Percentiles rank a stretch among this genome's conserved stretches.
Conservation (phyloP, 1,284 basidiomycete genomes). For the Puccinia hordei region DNA sequence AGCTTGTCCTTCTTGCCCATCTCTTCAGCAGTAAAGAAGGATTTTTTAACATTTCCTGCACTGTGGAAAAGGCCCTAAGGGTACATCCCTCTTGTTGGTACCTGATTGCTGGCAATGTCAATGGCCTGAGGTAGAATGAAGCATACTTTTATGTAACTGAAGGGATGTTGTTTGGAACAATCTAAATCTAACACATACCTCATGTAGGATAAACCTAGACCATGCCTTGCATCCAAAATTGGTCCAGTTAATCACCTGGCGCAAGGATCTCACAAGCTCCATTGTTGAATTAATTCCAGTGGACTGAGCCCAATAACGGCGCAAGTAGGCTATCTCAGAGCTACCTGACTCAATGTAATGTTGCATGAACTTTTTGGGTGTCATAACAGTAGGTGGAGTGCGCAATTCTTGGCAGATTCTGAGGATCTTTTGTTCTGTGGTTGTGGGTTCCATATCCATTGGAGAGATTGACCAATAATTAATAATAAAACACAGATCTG, state of each 20-base stretch:
- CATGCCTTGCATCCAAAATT: not conserved
- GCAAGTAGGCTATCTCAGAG: constrained; percentile 5
- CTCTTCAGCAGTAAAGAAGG: not conserved
- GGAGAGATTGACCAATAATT: too few species aligned
- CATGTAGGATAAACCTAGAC: not conserved
- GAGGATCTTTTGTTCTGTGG: not conserved
- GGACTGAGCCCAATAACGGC: not conserved
- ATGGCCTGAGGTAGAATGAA: not conserved
- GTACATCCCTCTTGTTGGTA: not conserved
- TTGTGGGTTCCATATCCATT: not conserved
- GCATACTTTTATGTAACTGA: not conserved
- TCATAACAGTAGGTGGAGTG: not conserved
- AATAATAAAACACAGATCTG: too few species aligned
- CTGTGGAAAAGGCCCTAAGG: not conserved
- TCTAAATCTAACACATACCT: not conserved
- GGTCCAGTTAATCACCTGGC: not conserved
- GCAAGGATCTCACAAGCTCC: not conserved
- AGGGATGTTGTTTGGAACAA: not conserved
- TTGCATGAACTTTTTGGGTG: not conserved
- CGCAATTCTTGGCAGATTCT: not conserved
- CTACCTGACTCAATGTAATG: not conserved
- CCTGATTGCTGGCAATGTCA: not conserved
- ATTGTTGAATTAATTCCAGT: not conserved
- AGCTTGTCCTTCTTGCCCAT: not conserved
- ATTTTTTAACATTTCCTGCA: not conserved